Base-by-base conservation (phyloP, 2,329 filamentous ascomycete genomes). In the Talaromyces piceae region DNA sequence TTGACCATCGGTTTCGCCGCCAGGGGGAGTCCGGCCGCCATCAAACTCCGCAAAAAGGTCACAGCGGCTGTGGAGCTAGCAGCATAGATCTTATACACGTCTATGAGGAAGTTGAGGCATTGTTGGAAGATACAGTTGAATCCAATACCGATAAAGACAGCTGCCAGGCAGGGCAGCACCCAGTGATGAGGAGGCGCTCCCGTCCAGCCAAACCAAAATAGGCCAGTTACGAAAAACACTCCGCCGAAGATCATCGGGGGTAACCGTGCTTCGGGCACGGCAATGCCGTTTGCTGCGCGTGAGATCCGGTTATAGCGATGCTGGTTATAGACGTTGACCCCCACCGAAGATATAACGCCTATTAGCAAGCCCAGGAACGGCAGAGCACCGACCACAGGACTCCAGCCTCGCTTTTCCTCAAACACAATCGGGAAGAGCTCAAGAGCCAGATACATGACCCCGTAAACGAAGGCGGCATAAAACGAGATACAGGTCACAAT, bases 71-170 rank as follows among this genome's bases (percentile, higher is more conserved):
- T 67, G 1, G 72, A 68, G 30, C 65, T 70, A 1, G 73, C 72
- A 1, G 72, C 72, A 52, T 73, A 75, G 1, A 63, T 54, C 5
- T 59, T 61, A 44, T 70, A 72, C 1, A 62, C 62, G 47, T 73
- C 70, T 18, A 76, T 67, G 1, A 76, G 62, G 45, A 70, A 75
- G 54, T 76, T 76, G 51, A 77, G 65, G 47, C 71, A 73, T 56
- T 72, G 71, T 52, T 74, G 71, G 55, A 75, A 75, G 23, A 73
- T 67, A 5, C 67, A 62, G 51, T 70, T 74, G 62, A 75, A 75
- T 12, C 74, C 74, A 4, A 66, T 67, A 1, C 73, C 74, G 41
- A 77, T 72, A 47, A 75, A 72, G 1, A 54, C 59, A 23, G 50
- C 22, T 11, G 50, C 45, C 27, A 51, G 9, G 5, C 45, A 30